These are phyloP conservation scores for Sambucus nigra DNA, from an alignment of 129 eudicot species.

Conservation along the genomic window DNA sequence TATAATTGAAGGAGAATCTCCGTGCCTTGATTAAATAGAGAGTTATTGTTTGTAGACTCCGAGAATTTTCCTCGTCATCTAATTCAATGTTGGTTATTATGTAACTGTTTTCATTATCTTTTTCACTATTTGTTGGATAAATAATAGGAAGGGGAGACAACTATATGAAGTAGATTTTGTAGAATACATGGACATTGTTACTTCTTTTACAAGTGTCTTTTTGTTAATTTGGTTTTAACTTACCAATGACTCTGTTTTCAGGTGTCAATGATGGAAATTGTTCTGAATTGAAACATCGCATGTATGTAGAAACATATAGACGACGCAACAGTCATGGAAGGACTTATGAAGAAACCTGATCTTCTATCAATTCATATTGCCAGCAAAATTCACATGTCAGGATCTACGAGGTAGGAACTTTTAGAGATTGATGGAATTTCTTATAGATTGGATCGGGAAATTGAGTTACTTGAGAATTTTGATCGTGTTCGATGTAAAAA, in stretches of 20 bases:
- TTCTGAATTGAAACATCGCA: constrained; percentile 23
- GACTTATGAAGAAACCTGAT: constrained; percentile 59
- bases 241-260: constrained; percentile 1
- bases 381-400: constrained; percentile 88
- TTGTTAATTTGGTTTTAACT: neutral
- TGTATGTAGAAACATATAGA: constrained; percentile 79
- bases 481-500: constrained; percentile 73
- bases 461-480: constrained; percentile 83
- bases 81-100: no score
- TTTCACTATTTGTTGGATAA: neutral
- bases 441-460: constrained; percentile 74
- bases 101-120: neutral
- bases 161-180: no score
- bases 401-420: constrained; percentile 83
- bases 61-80: no score
- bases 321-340: constrained; percentile 73
- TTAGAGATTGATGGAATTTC: constrained; percentile 85
- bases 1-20: no score
- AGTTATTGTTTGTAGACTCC: no score
- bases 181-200: neutral
- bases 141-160: no score
- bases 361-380: constrained; percentile 81
- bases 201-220: neutral
- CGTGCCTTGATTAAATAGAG: no score
- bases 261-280: constrained; percentile 6